Percentiles rank a stretch among this genome's conserved stretches.
phyloP scores from a whole-genome alignment of 495 filamentous ascomycete species.

The Choiromyces venosus region DNA sequence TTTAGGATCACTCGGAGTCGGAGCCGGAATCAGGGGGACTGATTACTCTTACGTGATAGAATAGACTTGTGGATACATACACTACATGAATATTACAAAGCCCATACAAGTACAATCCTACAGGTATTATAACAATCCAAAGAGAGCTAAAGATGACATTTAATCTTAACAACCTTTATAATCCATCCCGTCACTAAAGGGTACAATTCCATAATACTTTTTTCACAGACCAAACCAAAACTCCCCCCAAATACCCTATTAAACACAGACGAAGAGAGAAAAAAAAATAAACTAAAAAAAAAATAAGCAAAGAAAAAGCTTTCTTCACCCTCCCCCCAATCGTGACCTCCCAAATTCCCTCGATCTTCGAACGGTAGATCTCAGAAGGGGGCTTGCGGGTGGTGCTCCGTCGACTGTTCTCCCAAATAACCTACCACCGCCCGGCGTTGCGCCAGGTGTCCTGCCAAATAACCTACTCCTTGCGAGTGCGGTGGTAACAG shows the following conservation, averaged over 20 bases:
- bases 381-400: neutral
- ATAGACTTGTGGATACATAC: neutral
- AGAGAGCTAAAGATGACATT: neutral
- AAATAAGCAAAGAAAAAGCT: neutral
- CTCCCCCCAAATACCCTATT: neutral
- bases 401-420: neutral
- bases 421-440: neutral
- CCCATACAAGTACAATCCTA: neutral
- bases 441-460: slow-evolving; percentile 13
- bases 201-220: neutral
- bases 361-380: neutral
- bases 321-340: neutral
- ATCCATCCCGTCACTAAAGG: neutral
- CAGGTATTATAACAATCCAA: neutral
- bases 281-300: slow-evolving; percentile 1
- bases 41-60: neutral
- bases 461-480: slow-evolving; percentile 17
- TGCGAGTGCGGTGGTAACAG: neutral
- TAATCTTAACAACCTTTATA: neutral
- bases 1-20: neutral
- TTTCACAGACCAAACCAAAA: neutral
- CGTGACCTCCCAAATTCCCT: neutral
- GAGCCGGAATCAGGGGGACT: neutral
- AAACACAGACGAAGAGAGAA: neutral
- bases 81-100: neutral